These are phyloP conservation scores for Sugiyamaella valdiviana DNA, from an alignment of 805 yeast species.

Conservation along the genomic window DNA sequence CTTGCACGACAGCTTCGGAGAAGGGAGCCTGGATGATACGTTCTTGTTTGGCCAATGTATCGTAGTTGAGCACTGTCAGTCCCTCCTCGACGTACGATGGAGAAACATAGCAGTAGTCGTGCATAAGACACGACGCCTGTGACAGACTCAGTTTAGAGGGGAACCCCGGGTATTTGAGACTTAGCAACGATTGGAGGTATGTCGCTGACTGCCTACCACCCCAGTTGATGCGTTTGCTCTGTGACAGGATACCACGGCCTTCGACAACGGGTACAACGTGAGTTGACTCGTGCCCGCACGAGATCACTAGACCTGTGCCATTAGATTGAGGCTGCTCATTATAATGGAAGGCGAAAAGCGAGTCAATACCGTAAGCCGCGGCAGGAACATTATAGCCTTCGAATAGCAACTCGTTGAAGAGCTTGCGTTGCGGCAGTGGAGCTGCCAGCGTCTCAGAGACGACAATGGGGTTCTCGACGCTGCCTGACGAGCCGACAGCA, in stretches of 20 bases:
- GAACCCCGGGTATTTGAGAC: conserved; percentile 85
- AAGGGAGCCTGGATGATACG: conserved; percentile 79
- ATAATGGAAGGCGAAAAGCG: conserved; percentile 67
- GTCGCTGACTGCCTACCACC: conserved; percentile 75
- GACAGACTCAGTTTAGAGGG: conserved; percentile 62
- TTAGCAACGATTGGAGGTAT: conserved; percentile 55
- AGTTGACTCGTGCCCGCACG: conserved; percentile 77
- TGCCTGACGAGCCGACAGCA: conserved; percentile 50
- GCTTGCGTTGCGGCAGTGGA: conserved; percentile 61
- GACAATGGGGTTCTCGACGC: conserved; percentile 71
- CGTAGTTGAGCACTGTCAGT: conserved; percentile 49
- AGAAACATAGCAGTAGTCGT: conserved; percentile 75
- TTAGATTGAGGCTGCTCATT: conserved; percentile 31
- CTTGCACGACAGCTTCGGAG: conserved; percentile 50
- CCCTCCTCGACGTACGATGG: conserved; percentile 61
- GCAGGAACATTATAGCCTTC: conserved; percentile 76
- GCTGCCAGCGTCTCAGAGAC: conserved; percentile 73
- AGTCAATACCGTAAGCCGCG: conserved; percentile 75
- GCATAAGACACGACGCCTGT: conserved; percentile 62
- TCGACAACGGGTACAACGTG: conserved; percentile 73
- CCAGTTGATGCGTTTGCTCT: conserved; percentile 80
- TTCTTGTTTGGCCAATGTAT: conserved; percentile 60
- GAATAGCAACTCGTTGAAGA: conserved; percentile 75
- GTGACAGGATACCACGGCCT: conserved; percentile 59
- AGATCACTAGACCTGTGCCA: conserved; percentile 63